These are phyloP conservation scores for Thermoascus crustaceus DNA, from an alignment of 2,329 filamentous ascomycete genomes.

Conservation along the genomic window DNA sequence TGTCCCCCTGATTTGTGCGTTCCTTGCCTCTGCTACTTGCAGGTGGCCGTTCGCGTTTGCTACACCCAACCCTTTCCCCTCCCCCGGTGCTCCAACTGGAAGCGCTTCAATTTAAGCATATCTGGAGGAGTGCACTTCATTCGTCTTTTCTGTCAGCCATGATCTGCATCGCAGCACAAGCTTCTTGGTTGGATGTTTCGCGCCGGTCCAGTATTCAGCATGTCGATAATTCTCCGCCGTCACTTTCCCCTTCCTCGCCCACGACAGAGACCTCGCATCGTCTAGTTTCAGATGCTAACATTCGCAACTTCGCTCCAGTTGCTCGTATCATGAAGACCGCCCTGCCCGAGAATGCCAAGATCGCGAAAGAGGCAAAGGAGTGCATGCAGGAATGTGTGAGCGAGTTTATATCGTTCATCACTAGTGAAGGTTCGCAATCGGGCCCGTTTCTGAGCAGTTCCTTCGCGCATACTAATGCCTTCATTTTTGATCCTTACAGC, in stretches of 20 bases:
- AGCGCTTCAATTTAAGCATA: constrained; percentile 5
- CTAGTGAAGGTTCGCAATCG: constrained; percentile 74
- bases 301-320: constrained; percentile 89
- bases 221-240: constrained; percentile 35
- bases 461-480: no score
- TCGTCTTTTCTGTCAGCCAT: constrained; percentile 42
- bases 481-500: no score
- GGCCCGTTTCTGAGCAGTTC: no score
- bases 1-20: constrained; percentile 46
- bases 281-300: constrained; percentile 72
- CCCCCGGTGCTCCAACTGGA: constrained; percentile 3
- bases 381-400: constrained; percentile 99
- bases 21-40: constrained; percentile 30
- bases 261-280: constrained; percentile 15
- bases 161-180: constrained; percentile 26
- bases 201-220: constrained; percentile 20
- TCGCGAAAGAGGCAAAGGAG: constrained; percentile 97
- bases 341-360: constrained; percentile 95
- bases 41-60: constrained; percentile 23
- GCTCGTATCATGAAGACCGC: constrained; percentile 99
- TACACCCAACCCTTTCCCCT: constrained; percentile 12
- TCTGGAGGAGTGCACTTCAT: constrained; percentile 17
- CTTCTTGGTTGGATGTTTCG: constrained; percentile 5
- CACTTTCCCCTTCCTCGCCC: constrained; percentile 10
- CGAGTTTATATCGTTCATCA: constrained; percentile 99